Evolutionary conservation across 2,329 filamentous ascomycete species (phyloP).

Genomic region (Tolypocladium capitatum): DNA sequence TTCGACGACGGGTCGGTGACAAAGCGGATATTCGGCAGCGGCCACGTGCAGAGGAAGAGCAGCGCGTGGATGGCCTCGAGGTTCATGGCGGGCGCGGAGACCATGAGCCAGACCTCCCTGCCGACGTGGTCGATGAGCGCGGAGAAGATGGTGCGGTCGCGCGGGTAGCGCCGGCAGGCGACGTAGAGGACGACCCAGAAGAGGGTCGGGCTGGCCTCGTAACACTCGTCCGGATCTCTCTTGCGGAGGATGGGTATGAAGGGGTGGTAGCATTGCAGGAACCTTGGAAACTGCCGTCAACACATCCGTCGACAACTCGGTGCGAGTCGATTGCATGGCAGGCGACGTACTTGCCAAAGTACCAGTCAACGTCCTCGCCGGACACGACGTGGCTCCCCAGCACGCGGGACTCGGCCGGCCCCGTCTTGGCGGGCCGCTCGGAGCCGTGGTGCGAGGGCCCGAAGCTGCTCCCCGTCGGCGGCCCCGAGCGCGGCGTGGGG

Average conservation of each 20-base stretch:
- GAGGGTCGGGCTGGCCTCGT: constrained; percentile 31
- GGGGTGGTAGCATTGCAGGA: constrained; percentile 37
- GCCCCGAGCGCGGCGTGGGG: constrained; percentile 13
- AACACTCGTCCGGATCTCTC: constrained; percentile 36
- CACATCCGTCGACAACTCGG: too few species aligned
- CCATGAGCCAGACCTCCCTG: constrained; percentile 29
- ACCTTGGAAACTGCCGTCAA: constrained; percentile 21
- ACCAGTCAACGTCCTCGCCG: constrained; percentile 40
- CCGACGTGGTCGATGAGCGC: constrained; percentile 34
- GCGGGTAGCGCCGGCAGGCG: constrained; percentile 34
- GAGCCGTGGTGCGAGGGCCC: constrained; percentile 5
- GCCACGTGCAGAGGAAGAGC: constrained; percentile 37
- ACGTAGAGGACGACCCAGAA: constrained; percentile 44
- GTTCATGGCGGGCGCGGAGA: constrained; percentile 28
- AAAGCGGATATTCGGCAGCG: constrained; percentile 36
- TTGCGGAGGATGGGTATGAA: constrained; percentile 38
- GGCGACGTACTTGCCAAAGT: constrained; percentile 39
- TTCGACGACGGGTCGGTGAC: constrained; percentile 35
- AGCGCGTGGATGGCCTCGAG: constrained; percentile 38
- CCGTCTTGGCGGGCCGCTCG: constrained; percentile 10
- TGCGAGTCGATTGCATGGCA: too few species aligned
- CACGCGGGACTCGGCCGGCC: constrained; percentile 25
- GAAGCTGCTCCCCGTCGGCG: constrained; percentile 8
- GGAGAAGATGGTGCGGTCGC: constrained; percentile 25
- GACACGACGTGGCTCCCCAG: constrained; percentile 34